Evolutionary conservation across 345 rosid species (phyloP), one percentile per base, ranked within the genome.

Genomic region (Lenwebbia sp.): DNA sequence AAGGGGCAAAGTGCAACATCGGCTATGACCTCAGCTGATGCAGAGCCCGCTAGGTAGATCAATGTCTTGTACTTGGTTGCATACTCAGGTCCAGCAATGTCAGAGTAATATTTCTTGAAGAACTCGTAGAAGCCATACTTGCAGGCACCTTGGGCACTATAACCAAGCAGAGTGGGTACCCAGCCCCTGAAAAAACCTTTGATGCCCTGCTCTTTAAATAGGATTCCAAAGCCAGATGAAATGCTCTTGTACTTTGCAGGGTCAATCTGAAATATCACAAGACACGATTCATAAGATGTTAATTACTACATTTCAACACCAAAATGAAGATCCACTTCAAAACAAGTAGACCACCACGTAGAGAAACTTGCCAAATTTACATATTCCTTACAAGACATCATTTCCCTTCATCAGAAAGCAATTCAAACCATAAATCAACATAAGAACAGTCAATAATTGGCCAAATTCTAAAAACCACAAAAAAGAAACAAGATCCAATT

Each of bases 71-170:
- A 95, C 90, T 95, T 97, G 89, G 92, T 76, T 58, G 99, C 94
- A 84, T 88, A 89, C 85, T 97, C 99, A 40, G 99, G 99, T 33
- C 99, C 99, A 84, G 93, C 99, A 70, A 97, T 89, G 85, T 97
- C 99, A 10, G 99, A 95, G 89, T 96, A 97, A 86, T 96, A 96
- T 88, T 97, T 96, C 95, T 97, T 96, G 87, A 95, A 91, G 89
- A 87, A 97, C 87, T 97, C 99, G 7, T 97, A 97, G 83, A 97
- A 93, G 44, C 99, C 98, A 54, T 85, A 90, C 88, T 97, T 97
- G 91, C 96, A 94, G 37, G 99, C 99, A 86, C 99, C 99, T 86
- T 97, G 99, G 19, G 95, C 98, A 90, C 99, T 94, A 87, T 97
- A 97, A 47, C 99, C 99, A 21, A 97, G 82, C 84, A 97, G 88